Conservation (phyloP, 2,329 filamentous ascomycete species). For the Colletotrichum lindemuthianum region DNA sequence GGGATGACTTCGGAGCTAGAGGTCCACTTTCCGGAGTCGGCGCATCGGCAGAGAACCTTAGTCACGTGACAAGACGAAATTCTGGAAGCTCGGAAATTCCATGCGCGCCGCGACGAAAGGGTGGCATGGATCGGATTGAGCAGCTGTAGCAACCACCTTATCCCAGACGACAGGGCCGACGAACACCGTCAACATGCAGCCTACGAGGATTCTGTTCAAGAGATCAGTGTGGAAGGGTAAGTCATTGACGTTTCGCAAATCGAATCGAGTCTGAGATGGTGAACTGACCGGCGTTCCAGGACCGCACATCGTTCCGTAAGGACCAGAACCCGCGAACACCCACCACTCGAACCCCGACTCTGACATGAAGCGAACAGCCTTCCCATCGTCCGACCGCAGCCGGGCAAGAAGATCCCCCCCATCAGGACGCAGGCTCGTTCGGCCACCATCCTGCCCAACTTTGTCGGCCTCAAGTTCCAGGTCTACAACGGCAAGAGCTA, state of each 20-base stretch:
- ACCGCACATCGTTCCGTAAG: constrained; percentile 65
- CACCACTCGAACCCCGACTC: constrained; percentile 40
- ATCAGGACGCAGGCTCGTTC: constrained; percentile 89
- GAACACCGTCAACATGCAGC: constrained; percentile 65
- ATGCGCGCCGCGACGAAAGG: constrained; percentile 1
- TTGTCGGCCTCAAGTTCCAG: constrained; percentile 89
- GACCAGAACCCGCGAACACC: constrained; percentile 20
- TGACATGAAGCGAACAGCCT: constrained; percentile 52
- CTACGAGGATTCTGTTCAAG: constrained; percentile 73
- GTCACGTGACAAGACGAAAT: constrained; percentile 32
- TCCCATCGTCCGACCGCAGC: constrained; percentile 70
- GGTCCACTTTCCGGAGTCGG: not conserved
- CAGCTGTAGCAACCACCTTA: too few species aligned
- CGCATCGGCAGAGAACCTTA: not conserved
- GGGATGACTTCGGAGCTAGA: too few species aligned
- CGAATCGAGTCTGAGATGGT: not conserved
- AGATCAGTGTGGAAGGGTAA: constrained; percentile 91
- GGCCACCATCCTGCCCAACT: constrained; percentile 91
- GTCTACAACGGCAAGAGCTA: constrained; percentile 93
- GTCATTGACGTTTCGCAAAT: constrained; percentile 27
- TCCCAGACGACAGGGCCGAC: too few species aligned
- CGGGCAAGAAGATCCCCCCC: constrained; percentile 72
- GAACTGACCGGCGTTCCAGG: constrained; percentile 46
- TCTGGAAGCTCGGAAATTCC: constrained; percentile 33
- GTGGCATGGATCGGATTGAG: too few species aligned